A percentile compares a stretch with the other conserved stretches of the same genome.
Evolutionary conservation across 495 filamentous ascomycete genomes (phyloP).

Genomic region (Xylaria intraflava): DNA sequence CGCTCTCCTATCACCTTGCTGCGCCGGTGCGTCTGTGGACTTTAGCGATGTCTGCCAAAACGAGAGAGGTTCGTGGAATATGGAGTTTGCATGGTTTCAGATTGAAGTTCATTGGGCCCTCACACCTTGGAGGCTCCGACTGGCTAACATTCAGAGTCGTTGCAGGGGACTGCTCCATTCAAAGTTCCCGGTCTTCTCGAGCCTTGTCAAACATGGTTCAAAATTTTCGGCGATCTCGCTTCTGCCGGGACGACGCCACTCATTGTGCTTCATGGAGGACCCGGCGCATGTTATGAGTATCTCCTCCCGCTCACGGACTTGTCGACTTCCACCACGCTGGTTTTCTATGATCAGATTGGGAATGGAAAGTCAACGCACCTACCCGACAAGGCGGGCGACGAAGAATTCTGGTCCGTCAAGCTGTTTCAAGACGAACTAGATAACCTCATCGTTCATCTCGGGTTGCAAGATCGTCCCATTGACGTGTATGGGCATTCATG

Average conservation of each 20-base stretch:
- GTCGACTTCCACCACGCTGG: slow-evolving; percentile 27
- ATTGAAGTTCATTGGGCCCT: too few species aligned
- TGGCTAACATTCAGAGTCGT: too few species aligned
- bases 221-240: slow-evolving; percentile 28
- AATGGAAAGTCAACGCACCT: slow-evolving; percentile 43
- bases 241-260: slow-evolving; percentile 24
- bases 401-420: slow-evolving; percentile 40
- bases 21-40: too few species aligned
- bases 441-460: slow-evolving; percentile 38
- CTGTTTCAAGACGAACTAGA: slow-evolving; percentile 46
- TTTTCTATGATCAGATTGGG: slow-evolving; percentile 51
- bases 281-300: slow-evolving; percentile 40
- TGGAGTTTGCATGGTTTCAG: too few species aligned
- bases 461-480: slow-evolving; percentile 26
- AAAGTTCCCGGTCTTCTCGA: slow-evolving; percentile 15
- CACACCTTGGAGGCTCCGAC: too few species aligned
- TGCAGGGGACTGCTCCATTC: slow-evolving; percentile 16
- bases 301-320: slow-evolving; percentile 34
- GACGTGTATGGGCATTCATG: slow-evolving; percentile 46
- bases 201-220: slow-evolving; percentile 33
- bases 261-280: slow-evolving; percentile 43
- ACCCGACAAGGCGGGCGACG: slow-evolving; percentile 33
- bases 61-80: too few species aligned
- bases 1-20: too few species aligned
- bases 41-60: too few species aligned